Evolutionary conservation across 2,329 filamentous ascomycete genomes (phyloP).

Genomic region (Aspergillus amoenus): DNA sequence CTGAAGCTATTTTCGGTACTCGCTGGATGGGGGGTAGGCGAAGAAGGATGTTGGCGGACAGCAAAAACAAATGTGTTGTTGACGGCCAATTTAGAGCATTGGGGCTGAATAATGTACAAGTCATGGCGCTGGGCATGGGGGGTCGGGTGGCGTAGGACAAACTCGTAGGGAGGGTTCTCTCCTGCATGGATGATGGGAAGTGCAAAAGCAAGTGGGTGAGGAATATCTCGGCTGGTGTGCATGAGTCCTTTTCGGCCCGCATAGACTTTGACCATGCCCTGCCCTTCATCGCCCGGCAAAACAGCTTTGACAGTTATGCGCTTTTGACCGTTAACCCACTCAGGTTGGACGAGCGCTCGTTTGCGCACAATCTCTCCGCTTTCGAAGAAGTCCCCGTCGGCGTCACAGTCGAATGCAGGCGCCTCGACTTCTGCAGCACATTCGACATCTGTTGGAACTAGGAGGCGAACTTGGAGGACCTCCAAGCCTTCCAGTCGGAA

Average conservation of each 20-base stretch:
- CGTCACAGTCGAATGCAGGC: conserved; percentile 73
- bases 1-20: conserved; percentile 33
- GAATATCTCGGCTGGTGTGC: conserved; percentile 96
- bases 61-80: conserved; percentile 99
- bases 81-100: conserved; percentile 80
- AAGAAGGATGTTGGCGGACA: conserved; percentile 85
- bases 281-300: conserved; percentile 86
- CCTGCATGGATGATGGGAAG: conserved; percentile 89
- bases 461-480: conserved; percentile 85
- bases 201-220: conserved; percentile 84
- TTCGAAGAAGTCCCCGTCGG: conserved; percentile 90
- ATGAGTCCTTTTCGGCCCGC: conserved; percentile 92
- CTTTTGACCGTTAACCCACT: conserved; percentile 86
- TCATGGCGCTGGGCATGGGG: conserved; percentile 97
- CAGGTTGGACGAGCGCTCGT: conserved; percentile 82
- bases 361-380: conserved; percentile 84
- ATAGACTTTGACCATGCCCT: conserved; percentile 84
- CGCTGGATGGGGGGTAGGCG: conserved; percentile 44
- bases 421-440: conserved; percentile 90
- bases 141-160: conserved; percentile 88
- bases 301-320: conserved; percentile 91
- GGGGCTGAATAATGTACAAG: conserved; percentile 93
- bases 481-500: conserved; percentile 87
- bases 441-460: conserved; percentile 86
- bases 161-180: conserved; percentile 91